Evolutionary conservation across 208 protist species (phyloP).

Genomic region (Vickermania spadyakhi): DNA sequence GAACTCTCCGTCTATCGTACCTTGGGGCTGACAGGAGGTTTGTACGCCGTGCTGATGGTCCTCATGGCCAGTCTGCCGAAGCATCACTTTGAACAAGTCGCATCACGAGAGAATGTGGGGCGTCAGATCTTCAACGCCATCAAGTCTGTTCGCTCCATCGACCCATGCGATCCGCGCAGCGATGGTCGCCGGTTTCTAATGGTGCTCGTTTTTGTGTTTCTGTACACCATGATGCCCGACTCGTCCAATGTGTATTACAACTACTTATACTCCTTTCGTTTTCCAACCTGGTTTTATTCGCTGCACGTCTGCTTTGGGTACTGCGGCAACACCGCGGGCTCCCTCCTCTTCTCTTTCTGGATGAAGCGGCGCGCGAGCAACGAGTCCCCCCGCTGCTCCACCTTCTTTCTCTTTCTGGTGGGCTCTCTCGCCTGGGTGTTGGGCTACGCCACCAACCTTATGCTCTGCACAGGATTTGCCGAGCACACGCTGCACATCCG

Average conservation of each 20-base stretch:
- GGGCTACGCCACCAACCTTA: constrained; percentile 34
- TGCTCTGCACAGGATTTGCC: constrained; percentile 32
- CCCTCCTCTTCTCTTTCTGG: constrained; percentile 30
- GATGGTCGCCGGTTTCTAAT: neutral
- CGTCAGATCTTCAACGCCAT: constrained; percentile 4
- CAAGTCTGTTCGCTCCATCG: neutral
- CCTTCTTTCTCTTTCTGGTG: constrained; percentile 38
- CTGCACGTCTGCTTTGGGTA: constrained; percentile 23
- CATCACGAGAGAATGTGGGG: constrained; percentile 8
- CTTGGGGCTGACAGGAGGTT: constrained; percentile 12
- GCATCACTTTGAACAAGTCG: constrained; percentile 14
- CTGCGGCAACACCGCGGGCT: constrained; percentile 26
- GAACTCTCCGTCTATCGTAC: constrained; percentile 5
- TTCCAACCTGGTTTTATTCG: constrained; percentile 31
- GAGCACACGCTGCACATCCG: constrained; percentile 17
- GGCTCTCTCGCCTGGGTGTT: constrained; percentile 31
- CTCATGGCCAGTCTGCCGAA: constrained; percentile 16
- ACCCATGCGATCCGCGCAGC: neutral
- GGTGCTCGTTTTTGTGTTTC: constrained; percentile 5
- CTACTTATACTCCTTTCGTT: constrained; percentile 10
- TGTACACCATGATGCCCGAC: constrained; percentile 4
- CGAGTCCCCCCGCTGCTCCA: constrained; percentile 11
- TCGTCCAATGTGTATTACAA: neutral
- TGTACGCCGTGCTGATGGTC: constrained; percentile 17
- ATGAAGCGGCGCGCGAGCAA: constrained; percentile 18